Evolutionary conservation across 441 rosid species (phyloP), one percentile per base, ranked within the genome.

Genomic region (Populus trichocarpa): DNA sequence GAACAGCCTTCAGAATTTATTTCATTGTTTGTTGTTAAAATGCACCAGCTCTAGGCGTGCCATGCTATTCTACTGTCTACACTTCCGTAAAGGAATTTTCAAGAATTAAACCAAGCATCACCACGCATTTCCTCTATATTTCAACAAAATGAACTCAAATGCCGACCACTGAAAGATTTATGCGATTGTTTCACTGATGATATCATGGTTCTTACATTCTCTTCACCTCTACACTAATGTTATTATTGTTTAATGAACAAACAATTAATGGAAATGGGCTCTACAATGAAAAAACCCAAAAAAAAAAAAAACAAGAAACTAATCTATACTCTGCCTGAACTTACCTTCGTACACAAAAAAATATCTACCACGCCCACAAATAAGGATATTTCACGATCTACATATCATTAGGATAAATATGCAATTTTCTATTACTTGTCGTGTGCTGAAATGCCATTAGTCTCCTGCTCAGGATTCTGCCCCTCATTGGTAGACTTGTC

Each of bases 401-500:
- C 73, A 53, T 7, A 30, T 40, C 64, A 67, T 26, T 18, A 67
- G 6, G 5, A 28, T 71, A 42, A 76, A 79, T 66, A 63, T 33
- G 81, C 72, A 53, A 72, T 71, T 69, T 75, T 75, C 79, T 81
- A 83, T 73, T 82, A 83, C 25, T 87, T 79, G 69, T 78, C 85
- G 63, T 79, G 81, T 33, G 70, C 85, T 71, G 85, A 74, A 10
- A 77, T 46, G n/a, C 86, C 86, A 25, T 82, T 81, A 4, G 79
- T 66, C 80, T 82, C 85, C 75, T 64, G 84, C 72, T 77, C 77
- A 23, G 82, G 80, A 71, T 28, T 81, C 57, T 72, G 80, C 42
- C 57, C 78, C 82, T 84, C 86, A 8, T 46, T 72, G 8, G 85
- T 42, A 57, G 85, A 57, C 80, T 89, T 91, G 73, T 61, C 86